These are phyloP conservation scores for Mollisia scopiformis DNA, from an alignment of 2,329 filamentous ascomycete species.

Conservation along the genomic window DNA sequence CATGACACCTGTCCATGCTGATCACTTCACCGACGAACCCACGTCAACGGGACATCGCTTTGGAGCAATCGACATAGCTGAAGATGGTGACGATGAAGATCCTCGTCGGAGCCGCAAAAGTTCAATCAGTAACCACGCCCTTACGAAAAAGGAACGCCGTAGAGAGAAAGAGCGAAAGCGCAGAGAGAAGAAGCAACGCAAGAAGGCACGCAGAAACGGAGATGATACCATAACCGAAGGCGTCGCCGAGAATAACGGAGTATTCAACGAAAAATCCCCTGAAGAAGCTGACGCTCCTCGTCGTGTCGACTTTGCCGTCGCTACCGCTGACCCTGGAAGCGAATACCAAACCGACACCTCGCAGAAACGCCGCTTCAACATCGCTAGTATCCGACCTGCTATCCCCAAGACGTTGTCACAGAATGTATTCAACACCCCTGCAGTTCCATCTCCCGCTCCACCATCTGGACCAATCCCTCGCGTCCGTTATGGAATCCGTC, in stretches of 20 bases:
- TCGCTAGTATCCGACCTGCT: slow-evolving; percentile 62
- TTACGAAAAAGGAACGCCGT: slow-evolving; percentile 38
- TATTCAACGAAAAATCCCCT: slow-evolving; percentile 24
- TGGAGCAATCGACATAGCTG: slow-evolving; percentile 49
- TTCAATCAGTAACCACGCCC: slow-evolving; percentile 27
- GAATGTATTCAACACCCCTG: slow-evolving; percentile 64
- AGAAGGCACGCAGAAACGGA: slow-evolving; percentile 25
- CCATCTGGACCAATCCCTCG: slow-evolving; percentile 52
- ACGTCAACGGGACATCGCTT: slow-evolving; percentile 27
- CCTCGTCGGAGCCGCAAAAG: slow-evolving; percentile 29
- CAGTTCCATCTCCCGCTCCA: slow-evolving; percentile 30
- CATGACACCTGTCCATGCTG: slow-evolving; percentile 24
- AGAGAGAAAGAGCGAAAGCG: slow-evolving; percentile 41
- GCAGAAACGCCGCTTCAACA: slow-evolving; percentile 52
- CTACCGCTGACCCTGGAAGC: slow-evolving; percentile 36
- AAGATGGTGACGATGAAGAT: slow-evolving; percentile 56
- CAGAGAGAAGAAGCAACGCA: slow-evolving; percentile 28
- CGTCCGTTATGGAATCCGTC: slow-evolving; percentile 66
- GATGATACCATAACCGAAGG: slow-evolving; percentile 29
- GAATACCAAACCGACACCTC: slow-evolving; percentile 24
- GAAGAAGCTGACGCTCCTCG: slow-evolving; percentile 46
- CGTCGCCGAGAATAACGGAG: slow-evolving; percentile 12
- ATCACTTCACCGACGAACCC: slow-evolving; percentile 25
- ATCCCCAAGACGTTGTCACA: slow-evolving; percentile 70
- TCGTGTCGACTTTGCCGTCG: slow-evolving; percentile 61